Evolutionary conservation across 2,329 filamentous ascomycete species (phyloP), one percentile per base, ranked within the genome.

Genomic region (Ilyonectria robusta): DNA sequence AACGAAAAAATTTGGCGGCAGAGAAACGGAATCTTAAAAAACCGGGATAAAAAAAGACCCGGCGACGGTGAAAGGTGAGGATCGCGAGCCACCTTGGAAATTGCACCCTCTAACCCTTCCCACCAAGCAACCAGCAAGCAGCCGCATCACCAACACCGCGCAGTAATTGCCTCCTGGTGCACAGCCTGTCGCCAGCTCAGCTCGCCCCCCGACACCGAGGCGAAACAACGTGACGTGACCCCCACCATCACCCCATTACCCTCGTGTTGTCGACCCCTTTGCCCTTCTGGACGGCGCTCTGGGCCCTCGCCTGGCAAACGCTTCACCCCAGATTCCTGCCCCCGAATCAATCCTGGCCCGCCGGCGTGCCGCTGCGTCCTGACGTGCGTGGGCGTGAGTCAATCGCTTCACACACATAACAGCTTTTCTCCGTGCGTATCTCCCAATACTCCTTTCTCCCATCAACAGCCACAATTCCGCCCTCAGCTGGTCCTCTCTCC

Each of bases 221-320:
- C 48, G 26, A 11, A 51, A 75, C 73, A 75, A 75, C 73, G 73
- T 74, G 73, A 74, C 69, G 63, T 68, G 68, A 74, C 73, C 73
- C 73, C 73, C 73, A 75, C 73, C 33, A 68, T 75, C 73, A 75
- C 69, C 70, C 73, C 67, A 75, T 74, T 54, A 54, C 31, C 47
- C 54, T 62, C 62, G 62, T 62, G 62, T 69, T 69, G 58, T 70
- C 63, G 62, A 51, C 66, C 50, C 65, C 60, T 70, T 69, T 63
- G 51, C 46, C 61, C 55, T 46, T 53, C 23, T 26, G 23, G 33
- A 37, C 23, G 48, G 13, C n/a, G 37, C 37, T 40, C 17, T 17
- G 13, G 13, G 37, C 13, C 62, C 67, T 56, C 40, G 51, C 60
- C 61, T 26, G 21, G 44, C 53, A 50, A 23, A 8, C 48, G 42